Base-by-base conservation (phyloP, 2,329 filamentous ascomycete genomes). In the Leptographium flavum region DNA sequence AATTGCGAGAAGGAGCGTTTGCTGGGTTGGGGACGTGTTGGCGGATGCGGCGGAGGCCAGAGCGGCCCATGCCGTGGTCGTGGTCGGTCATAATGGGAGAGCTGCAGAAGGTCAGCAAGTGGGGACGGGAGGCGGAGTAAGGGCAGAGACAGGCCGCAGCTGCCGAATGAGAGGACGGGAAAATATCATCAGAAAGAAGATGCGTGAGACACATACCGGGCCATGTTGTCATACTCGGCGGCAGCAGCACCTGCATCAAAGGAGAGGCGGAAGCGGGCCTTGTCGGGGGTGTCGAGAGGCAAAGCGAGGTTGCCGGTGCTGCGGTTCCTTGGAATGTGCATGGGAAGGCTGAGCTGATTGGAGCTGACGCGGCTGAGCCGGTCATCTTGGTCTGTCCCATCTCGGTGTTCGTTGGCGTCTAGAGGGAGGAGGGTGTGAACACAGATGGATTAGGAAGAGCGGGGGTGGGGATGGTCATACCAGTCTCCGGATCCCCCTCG, bases 21-120 rank as follows among this genome's bases (percentile, higher is more conserved):
- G 81, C 82, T 45, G 73, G 78, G 46, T 76, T 68, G 33, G 77
- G 73, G 49, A 83, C 82, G 57, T 87, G 81, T 63, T 95, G 90
- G 60, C 92, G 84, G 62, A 98, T 98, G 57, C 92, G 83, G 60
- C 88, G 83, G 58, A 98, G 74, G 53, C 92, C 88, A 46, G 87
- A 93, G 38, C 82, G 74, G 45, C 86, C 86, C 51, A 92, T 67
- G 55, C 86, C 86, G 70, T 92, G 84, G 58, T 94, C 87, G 65
- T 90, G 86, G 63, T 90, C 87, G 53, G 79, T 72, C 60, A 93
- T 75, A 59, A 94, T 74, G 57, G 87, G 78, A 57, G 85, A 86
- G 69, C 86, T 93, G 22, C 2, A 6, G 10, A 15, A 39, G 37
- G 37, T 39, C 15, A 39, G 35, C 15, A 31, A n/a, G 25, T 8